Base-by-base conservation (phyloP, 164 flowering plant species). In the Chimonanthus praecox region DNA sequence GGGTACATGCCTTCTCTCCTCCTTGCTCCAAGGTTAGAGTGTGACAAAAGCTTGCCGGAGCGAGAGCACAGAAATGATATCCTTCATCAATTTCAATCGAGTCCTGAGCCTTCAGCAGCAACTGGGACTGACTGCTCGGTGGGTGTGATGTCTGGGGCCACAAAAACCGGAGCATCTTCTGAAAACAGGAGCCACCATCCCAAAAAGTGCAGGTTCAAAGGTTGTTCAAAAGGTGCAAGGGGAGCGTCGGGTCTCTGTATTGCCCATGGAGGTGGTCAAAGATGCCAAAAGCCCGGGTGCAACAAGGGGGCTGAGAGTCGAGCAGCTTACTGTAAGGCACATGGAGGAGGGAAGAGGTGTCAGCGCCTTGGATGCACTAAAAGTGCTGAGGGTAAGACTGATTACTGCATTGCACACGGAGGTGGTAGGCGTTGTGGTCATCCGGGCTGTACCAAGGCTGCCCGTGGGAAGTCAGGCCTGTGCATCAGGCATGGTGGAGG, bases 401-500 rank as follows among this genome's bases (percentile, higher is more conserved):
- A 92, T 71, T 83, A 70, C 62, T 89, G 94, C 80, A 89, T 88
- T 9, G 91, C 89, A 2, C 94, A 88, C 74, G 94, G 94, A 69
- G 94, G 94, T 47, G 94, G 91, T 15, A 77, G 85, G 72, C 79
- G 94, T 49, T 89, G 94, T 72, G 81, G 83, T 66, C 80, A 83
- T 70, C 81, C 81, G 8, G 90, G 89, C 5, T 94, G 98, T 83
- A 71, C 78, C 44, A 90, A 88, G 81, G 98, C 97, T 47, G 96
- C 97, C 2, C 82, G 98, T 6, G 98, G 98, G 4, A 92, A 83
- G 73, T 89, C 97, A 5, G 96, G 98, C 16, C 85, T 90, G 73
- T 94, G 98, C 85, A 94, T 92, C 60, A 81, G 82, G 74, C 98
- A 94, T 74, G 98, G 98, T 4, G 98, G 98, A 2, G 98, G 98